Percentiles rank a stretch among this genome's conserved stretches.
These are phyloP conservation scores for Clarireedia paspali DNA, from an alignment of 2,329 filamentous ascomycete genomes.

Conservation along the genomic window DNA sequence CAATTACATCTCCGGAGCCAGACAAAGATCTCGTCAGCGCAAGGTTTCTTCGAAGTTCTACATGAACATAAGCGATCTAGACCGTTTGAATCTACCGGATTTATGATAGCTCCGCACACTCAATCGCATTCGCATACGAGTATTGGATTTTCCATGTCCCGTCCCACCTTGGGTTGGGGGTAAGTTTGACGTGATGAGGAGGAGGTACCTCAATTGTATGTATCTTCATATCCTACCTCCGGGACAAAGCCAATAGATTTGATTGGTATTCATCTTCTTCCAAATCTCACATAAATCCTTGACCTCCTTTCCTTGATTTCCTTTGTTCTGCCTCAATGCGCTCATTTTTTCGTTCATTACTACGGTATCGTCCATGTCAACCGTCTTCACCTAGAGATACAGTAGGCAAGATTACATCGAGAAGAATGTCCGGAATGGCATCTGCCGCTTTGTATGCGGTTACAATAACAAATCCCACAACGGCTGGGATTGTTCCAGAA, in stretches of 20 bases:
- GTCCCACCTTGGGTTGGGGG: too few relatives aligned
- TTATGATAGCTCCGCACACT: too few relatives aligned
- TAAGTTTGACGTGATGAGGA: too few relatives aligned
- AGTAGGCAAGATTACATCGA: conserved; percentile 8
- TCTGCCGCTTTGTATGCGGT: conserved; percentile 21
- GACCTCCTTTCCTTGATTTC: conserved; percentile 28
- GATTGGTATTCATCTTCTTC: neutral
- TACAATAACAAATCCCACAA: conserved; percentile 19
- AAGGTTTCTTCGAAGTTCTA: too few relatives aligned
- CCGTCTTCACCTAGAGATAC: neutral
- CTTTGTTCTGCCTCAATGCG: conserved; percentile 26
- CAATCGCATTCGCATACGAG: too few relatives aligned
- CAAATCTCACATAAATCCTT: neutral
- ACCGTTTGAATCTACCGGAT: too few relatives aligned
- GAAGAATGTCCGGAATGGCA: conserved; percentile 18
- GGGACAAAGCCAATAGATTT: neutral
- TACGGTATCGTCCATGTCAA: conserved; percentile 17
- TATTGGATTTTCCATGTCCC: too few relatives aligned
- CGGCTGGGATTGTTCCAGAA: conserved; percentile 25
- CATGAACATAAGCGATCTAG: too few relatives aligned
- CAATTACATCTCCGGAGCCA: too few relatives aligned
- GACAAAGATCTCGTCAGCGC: too few relatives aligned
- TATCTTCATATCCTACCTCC: neutral
- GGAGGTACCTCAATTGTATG: too few relatives aligned
- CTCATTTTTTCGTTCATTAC: conserved; percentile 33